Conservation (phyloP, 306 rosid genomes). For the Neltuma alba region DNA sequence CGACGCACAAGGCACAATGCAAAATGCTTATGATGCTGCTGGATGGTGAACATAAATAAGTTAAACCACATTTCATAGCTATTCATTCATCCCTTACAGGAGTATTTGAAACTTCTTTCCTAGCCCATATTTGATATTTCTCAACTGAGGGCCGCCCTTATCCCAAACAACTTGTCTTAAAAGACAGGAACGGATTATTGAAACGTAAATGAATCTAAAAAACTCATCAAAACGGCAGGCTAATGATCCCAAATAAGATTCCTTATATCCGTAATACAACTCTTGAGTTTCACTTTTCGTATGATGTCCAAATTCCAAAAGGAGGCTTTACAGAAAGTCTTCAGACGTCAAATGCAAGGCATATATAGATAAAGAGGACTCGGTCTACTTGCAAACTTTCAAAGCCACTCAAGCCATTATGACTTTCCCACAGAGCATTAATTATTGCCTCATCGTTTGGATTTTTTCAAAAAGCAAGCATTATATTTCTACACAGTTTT, state of each 20-base stretch:
- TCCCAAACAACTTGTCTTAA: background rate
- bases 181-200: background rate
- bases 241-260: background rate
- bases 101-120: background rate
- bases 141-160: background rate
- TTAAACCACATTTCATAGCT: background rate
- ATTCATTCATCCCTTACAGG: background rate
- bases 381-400: slow-evolving; percentile 14
- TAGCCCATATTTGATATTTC: background rate
- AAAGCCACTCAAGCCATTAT: slow-evolving; percentile 21
- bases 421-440: slow-evolving; percentile 26
- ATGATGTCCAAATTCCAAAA: slow-evolving; percentile 18
- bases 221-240: background rate
- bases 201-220: background rate
- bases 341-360: slow-evolving; percentile 5
- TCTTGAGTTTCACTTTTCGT: slow-evolving; percentile 16
- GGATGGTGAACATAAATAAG: background rate
- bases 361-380: slow-evolving; percentile 11
- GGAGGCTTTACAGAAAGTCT: slow-evolving; percentile 12
- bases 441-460: slow-evolving; percentile 17
- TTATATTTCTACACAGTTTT: slow-evolving; percentile 34
- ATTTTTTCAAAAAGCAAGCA: slow-evolving; percentile 10
- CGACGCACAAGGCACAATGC: background rate
- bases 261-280: slow-evolving; percentile 21
- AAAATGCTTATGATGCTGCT: background rate